These are phyloP conservation scores for Panicum miliaceum DNA, from an alignment of 176 grass and related monocot species.

Conservation along the genomic window DNA sequence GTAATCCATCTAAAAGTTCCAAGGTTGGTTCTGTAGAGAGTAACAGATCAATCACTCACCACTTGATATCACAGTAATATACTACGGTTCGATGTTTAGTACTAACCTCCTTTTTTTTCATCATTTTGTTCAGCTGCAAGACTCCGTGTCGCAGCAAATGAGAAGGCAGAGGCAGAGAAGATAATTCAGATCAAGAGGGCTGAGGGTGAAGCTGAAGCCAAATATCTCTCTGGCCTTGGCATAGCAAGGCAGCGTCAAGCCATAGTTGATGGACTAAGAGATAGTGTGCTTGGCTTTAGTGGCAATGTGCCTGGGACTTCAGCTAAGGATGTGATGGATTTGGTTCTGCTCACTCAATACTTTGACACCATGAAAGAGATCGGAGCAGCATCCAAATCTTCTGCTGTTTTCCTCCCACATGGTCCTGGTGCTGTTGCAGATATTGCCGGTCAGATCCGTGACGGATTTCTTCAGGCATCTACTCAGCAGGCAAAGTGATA, in stretches of 20 bases:
- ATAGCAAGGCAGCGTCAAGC: conserved; percentile 51
- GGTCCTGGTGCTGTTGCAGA: conserved; percentile 60
- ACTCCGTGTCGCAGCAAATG: conserved; percentile 47
- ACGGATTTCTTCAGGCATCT: conserved; percentile 50
- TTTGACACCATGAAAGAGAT: conserved; percentile 62
- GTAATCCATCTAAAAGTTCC: conserved; percentile 21
- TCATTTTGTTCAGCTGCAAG: conserved; percentile 47
- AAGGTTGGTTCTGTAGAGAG: background rate
- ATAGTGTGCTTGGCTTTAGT: conserved; percentile 52
- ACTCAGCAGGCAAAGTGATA: background rate
- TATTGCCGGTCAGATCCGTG: conserved; percentile 44
- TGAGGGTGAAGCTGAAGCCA: conserved; percentile 57
- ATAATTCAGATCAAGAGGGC: conserved; percentile 59
- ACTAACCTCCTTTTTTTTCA: conserved; percentile 19
- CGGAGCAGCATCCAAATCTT: conserved; percentile 49
- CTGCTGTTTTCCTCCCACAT: conserved; percentile 52
- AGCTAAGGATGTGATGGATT: conserved; percentile 58
- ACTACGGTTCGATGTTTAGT: background rate
- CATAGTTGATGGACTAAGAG: conserved; percentile 55
- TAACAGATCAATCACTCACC: background rate
- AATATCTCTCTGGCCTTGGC: conserved; percentile 48
- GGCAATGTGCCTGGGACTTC: conserved; percentile 52
- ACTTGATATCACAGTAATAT: background rate
- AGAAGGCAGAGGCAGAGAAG: conserved; percentile 62
- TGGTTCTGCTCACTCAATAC: conserved; percentile 45